These are phyloP conservation scores for Insectozyma bohioensis DNA, from an alignment of 1,139 yeast genomes.

Conservation along the genomic window DNA sequence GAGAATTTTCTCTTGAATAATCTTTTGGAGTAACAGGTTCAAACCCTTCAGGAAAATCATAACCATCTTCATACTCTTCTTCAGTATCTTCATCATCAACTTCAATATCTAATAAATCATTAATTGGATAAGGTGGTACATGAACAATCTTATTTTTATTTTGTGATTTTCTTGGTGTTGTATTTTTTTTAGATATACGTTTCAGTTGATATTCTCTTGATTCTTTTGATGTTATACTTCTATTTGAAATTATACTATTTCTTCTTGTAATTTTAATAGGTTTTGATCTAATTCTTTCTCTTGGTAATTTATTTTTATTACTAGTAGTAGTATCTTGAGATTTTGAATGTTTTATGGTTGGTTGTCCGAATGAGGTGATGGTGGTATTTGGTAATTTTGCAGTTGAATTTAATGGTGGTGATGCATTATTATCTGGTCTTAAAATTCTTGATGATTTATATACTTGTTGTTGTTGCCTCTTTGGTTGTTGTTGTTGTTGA, in stretches of 20 bases:
- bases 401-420: too few relatives aligned
- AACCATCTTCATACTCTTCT: constrained; percentile 3
- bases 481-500: background rate
- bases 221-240: constrained; percentile 9
- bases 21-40: constrained; percentile 4
- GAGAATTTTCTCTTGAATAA: background rate
- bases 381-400: too few relatives aligned
- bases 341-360: too few relatives aligned
- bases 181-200: constrained; percentile 1
- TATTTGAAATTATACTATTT: constrained; percentile 7
- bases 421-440: too few relatives aligned
- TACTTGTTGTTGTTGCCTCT: constrained; percentile 1
- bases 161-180: background rate
- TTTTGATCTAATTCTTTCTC: too few relatives aligned
- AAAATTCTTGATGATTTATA: constrained; percentile 4
- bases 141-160: background rate
- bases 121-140: constrained; percentile 11
- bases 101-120: constrained; percentile 7
- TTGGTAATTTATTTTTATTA: too few relatives aligned
- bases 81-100: constrained; percentile 2
- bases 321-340: too few relatives aligned
- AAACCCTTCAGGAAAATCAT: constrained; percentile 8
- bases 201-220: constrained; percentile 2
- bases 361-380: too few relatives aligned
- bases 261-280: too few relatives aligned